Evolutionary conservation across 2,329 filamentous ascomycete species (phyloP).

Genomic region (Huntiella abstrusa): DNA sequence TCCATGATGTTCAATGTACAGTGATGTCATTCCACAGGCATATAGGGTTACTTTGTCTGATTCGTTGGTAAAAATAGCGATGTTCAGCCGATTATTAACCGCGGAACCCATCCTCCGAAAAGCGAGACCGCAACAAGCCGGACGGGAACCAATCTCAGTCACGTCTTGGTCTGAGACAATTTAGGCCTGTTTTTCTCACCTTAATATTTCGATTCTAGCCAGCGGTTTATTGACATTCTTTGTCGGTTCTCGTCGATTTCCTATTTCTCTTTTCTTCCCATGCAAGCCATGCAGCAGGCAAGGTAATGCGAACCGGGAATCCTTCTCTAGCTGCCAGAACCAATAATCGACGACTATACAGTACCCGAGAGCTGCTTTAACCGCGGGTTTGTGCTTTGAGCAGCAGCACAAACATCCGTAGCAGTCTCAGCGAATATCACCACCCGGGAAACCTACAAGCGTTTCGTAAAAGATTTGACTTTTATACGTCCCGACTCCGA

Average conservation of each 20-base stretch:
- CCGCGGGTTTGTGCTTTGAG: not conserved
- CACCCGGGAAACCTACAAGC: too few relatives aligned
- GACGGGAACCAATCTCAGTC: too few relatives aligned
- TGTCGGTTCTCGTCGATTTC: not conserved
- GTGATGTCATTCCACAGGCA: not conserved
- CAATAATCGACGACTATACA: too few relatives aligned
- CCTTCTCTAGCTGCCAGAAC: not conserved
- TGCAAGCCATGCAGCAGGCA: slow-evolving; percentile 4
- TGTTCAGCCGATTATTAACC: slow-evolving; percentile 3
- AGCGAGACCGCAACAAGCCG: not conserved
- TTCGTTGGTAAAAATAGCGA: not conserved
- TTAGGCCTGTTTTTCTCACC: too few relatives aligned
- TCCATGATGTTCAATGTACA: too few relatives aligned
- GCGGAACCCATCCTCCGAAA: not conserved
- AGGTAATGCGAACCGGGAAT: slow-evolving; percentile 8
- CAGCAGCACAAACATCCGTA: not conserved
- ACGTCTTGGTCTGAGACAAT: too few relatives aligned
- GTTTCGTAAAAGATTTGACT: too few relatives aligned
- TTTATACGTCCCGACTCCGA: too few relatives aligned
- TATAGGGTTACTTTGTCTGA: not conserved
- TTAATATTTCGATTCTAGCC: too few relatives aligned
- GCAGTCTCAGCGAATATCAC: not conserved
- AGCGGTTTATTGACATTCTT: not conserved
- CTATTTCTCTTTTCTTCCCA: too few relatives aligned
- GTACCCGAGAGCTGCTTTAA: too few relatives aligned